Base-by-base conservation (phyloP, 139 green algal species). In the Volvox reticuliferus region DNA sequence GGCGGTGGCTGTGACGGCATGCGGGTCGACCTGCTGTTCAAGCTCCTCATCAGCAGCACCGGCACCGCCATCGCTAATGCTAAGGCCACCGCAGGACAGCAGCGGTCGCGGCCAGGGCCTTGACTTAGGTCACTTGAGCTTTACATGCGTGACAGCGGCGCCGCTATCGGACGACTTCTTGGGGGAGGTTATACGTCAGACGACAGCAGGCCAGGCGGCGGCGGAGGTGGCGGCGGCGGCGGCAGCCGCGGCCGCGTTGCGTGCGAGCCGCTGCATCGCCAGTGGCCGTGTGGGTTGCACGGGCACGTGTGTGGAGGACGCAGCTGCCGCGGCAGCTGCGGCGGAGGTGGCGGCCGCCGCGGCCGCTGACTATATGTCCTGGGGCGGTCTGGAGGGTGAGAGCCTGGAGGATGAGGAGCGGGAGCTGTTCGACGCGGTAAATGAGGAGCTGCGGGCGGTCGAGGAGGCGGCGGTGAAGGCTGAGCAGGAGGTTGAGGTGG, bases 91-190 rank as follows among this genome's bases (percentile, higher is more conserved):
- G 50, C 50, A 28, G 18, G 82, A 88, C 20, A 88, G 63, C 82
- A 88, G 63, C 82, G 80, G 80, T 17, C 80, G 50, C 28, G n/a
- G 55, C 14, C n/a, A 67, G 1, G 81, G 81, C 14, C 17, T 82
- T 24, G 85, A 89, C 30, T 50, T 89, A 17, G 85, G 85, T 1
- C 85, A 84, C 75, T 32, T 90, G 0, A 85, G 73, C 73, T 90
- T 35, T 50, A 32, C 14, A 9, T 84, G 75, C 75, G 55, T 90
- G 0, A n/a, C 86, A 6, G 61, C 86, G 32, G 75, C 75, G 75
- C 32, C 86, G 6, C 75, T 90, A 32, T 44, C 86, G 12, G 86
- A 90, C 32, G 86, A 90, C 50, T 90, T 90, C 55, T 24, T 90
- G 75, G 86, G 86, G 22, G 86, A 89, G 85, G 18, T 89, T 14